phyloP scores from a whole-genome alignment of 305 asterid species.

The Fraxinus sp. region DNA sequence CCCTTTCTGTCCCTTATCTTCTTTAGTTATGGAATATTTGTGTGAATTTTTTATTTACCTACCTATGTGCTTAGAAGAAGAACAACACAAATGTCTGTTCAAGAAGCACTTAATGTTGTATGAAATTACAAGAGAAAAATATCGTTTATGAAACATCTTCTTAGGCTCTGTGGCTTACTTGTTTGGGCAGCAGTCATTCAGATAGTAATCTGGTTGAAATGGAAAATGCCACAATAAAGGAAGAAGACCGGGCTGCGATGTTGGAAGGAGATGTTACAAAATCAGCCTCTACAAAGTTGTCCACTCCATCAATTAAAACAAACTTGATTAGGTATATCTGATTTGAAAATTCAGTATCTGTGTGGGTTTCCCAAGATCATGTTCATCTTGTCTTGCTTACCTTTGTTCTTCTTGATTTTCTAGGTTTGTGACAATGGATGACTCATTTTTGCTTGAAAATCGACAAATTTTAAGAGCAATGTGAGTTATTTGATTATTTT shows the following conservation, averaged over 20 bases:
- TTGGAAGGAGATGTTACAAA: slow-evolving; percentile 81
- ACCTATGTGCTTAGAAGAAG: background rate
- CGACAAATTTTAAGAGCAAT: slow-evolving; percentile 78
- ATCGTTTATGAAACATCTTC: slow-evolving; percentile 9
- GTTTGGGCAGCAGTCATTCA: slow-evolving; percentile 62
- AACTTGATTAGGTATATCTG: slow-evolving; percentile 61
- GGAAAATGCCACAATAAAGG: slow-evolving; percentile 22
- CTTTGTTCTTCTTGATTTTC: slow-evolving; percentile 24
- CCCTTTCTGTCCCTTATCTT: background rate
- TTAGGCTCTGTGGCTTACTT: slow-evolving; percentile 15
- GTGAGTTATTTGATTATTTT: slow-evolving; percentile 42
- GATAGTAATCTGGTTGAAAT: slow-evolving; percentile 72
- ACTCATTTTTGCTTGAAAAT: slow-evolving; percentile 82
- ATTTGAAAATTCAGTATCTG: slow-evolving; percentile 4
- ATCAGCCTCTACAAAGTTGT: slow-evolving; percentile 52
- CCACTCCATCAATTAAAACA: slow-evolving; percentile 55
- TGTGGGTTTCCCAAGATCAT: slow-evolving; percentile 12
- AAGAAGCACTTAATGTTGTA: slow-evolving; percentile 8
- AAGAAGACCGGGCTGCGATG: slow-evolving; percentile 27
- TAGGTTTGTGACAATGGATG: slow-evolving; percentile 85
- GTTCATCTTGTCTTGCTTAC: slow-evolving; percentile 18
- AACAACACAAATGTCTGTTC: background rate
- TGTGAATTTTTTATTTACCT: background rate
- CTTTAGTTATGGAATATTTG: background rate
- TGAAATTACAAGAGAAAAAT: background rate